A percentile compares a stretch with the other conserved stretches of the same genome.
Conservation (phyloP, 768 basidiomycete genomes). For the Rhodotorula diobovata region DNA sequence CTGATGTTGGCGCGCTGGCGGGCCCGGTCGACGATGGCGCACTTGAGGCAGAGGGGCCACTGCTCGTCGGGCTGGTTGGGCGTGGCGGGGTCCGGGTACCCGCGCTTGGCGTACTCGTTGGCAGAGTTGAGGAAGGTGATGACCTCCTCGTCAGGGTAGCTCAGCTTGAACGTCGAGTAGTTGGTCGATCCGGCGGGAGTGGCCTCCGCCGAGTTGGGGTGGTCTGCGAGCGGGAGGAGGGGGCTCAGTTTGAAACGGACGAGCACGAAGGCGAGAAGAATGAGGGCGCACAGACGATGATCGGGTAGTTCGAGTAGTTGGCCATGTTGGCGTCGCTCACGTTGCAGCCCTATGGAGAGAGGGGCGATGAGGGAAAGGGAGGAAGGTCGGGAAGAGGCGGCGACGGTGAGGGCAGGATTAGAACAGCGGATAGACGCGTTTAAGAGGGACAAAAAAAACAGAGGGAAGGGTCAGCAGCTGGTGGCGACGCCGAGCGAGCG, state of each 20-base stretch:
- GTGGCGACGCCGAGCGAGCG: too few species aligned
- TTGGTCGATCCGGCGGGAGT: conserved; percentile 43
- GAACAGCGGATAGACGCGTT: too few species aligned
- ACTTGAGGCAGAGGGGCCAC: conserved; percentile 65
- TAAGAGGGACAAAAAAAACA: too few species aligned
- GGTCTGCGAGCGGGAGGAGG: conserved; percentile 42
- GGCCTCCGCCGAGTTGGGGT: conserved; percentile 64
- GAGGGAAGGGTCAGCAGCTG: too few species aligned
- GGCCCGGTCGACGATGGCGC: conserved; percentile 61
- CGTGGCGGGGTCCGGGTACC: conserved; percentile 44
- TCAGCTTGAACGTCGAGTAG: conserved; percentile 40
- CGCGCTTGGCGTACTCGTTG: conserved; percentile 50
- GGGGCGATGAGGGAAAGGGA: neutral
- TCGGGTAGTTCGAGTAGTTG: conserved; percentile 53
- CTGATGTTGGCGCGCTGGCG: conserved; percentile 35
- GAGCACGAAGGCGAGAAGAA: too few species aligned
- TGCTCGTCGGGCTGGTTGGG: conserved; percentile 51
- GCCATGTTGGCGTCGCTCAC: neutral
- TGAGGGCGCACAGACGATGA: conserved; percentile 55
- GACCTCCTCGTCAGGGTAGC: conserved; percentile 57
- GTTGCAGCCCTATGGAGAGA: conserved; percentile 7
- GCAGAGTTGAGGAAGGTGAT: conserved; percentile 62
- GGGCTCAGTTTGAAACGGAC: too few species aligned
- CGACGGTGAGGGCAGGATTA: too few species aligned
- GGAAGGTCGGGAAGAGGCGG: too few species aligned